Evolutionary conservation across 83 land plant species (phyloP).

Genomic region (Picea mariana): DNA sequence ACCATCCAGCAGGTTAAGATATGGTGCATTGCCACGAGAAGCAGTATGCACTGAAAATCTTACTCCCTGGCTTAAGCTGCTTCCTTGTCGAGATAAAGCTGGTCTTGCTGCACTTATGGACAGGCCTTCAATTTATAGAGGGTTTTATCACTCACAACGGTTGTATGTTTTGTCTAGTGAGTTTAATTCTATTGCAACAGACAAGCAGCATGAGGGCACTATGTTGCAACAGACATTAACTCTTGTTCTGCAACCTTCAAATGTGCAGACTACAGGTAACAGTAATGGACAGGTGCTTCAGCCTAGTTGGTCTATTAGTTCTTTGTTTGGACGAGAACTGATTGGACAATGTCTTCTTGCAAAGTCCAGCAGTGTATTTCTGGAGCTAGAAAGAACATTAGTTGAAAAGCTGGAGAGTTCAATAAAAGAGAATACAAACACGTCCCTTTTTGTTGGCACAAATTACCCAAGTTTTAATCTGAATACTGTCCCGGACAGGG

Average conservation of each 20-base stretch:
- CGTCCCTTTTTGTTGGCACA: constrained; percentile 12
- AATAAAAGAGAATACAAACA: constrained; percentile 2
- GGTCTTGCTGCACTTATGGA: constrained; percentile 88
- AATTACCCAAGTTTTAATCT: constrained; percentile 41
- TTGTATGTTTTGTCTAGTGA: constrained; percentile 53
- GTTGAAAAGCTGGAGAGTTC: constrained; percentile 41
- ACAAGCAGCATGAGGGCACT: constrained; percentile 29
- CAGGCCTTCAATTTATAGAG: constrained; percentile 84
- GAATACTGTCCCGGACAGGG: constrained; percentile 38
- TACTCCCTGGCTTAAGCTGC: constrained; percentile 97
- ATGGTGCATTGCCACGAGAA: constrained; percentile 98
- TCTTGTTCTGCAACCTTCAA: constrained; percentile 69
- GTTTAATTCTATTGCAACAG: constrained; percentile 25
- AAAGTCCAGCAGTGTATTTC: constrained; percentile 66
- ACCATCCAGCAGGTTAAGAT: constrained; percentile 45
- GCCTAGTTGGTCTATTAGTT: constrained; percentile 84
- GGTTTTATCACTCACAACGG: constrained; percentile 83
- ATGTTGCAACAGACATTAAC: constrained; percentile 82
- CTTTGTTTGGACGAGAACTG: constrained; percentile 68
- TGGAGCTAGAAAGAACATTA: constrained; percentile 76
- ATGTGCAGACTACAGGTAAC: constrained; percentile 12
- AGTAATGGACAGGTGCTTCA: constrained; percentile 24
- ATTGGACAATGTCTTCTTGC: constrained; percentile 77
- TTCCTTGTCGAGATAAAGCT: constrained; percentile 96
- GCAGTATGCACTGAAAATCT: constrained; percentile 99